Evolutionary conservation across 2,329 filamentous ascomycete genomes (phyloP), one percentile per base, ranked within the genome.

Genomic region (Fulvia fulva): DNA sequence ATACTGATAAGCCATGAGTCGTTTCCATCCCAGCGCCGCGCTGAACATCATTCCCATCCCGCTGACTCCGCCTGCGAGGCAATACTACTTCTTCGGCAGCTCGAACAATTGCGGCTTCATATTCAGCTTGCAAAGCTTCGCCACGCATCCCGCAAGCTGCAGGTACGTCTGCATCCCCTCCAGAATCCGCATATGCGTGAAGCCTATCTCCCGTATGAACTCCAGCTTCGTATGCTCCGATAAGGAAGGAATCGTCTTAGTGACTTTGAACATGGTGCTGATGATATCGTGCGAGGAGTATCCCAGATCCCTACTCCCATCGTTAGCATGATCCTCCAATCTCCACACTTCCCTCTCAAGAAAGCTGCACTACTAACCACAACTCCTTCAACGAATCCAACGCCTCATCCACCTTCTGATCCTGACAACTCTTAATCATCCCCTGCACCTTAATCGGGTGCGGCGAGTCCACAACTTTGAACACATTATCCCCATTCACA

Each of bases 221-320:
- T 97, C 93, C 61, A 99, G 80, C 78, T 97, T 97, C 16, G 91
- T 87, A 74, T 97, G 91, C 76, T 99, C 94, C 65, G 91, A 94
- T 57, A 99, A 78, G 1, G 88, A 91, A 1, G 90, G 89, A 59
- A 97, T 91, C 1, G 91, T 95, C 80, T 97, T 99, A 47, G 94
- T 97, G 60, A 99, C 94, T 70, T 88, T 87, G 81, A 99, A 97
- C 94, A 99, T 99, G 61, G 93, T 99, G 77, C 89, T 95, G 75
- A 99, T 95, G 68, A 99, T 96, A 74, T 99, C 94, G 77, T 99
- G 93, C 67, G 91, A 95, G n/a, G 91, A 96, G 77, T 99, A 99
- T 14, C 94, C 94, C 60, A 97, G 78, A 60, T 88, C 86, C 83
- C 81, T 83, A 59, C n/a, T 56, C 12, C 21, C 21, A 28, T 8